Evolutionary conservation across 2,329 filamentous ascomycete species (phyloP).

Genomic region (Ophiostoma piceae): DNA sequence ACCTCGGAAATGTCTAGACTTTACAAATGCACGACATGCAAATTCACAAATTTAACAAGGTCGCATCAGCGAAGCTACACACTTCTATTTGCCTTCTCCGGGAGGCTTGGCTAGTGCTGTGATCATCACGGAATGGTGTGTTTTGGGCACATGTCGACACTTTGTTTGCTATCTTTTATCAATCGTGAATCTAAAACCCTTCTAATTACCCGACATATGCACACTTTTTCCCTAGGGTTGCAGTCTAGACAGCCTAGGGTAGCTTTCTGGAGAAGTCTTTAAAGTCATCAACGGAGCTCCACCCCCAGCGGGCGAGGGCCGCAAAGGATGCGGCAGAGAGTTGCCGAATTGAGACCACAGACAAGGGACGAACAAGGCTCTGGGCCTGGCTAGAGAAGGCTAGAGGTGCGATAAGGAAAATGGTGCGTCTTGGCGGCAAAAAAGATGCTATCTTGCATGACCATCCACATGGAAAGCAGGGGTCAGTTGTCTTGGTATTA

Average conservation of each 20-base stretch:
- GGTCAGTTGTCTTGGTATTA: neutral
- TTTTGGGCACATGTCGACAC: neutral
- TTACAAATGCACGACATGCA: neutral
- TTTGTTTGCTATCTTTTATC: neutral
- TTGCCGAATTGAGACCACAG: slow-evolving; percentile 1
- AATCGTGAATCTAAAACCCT: neutral
- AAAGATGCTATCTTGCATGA: slow-evolving; percentile 4
- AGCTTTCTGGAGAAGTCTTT: neutral
- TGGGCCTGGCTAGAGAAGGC: neutral
- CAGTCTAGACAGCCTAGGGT: neutral
- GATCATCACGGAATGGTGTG: neutral
- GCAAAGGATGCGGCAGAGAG: slow-evolving; percentile 10
- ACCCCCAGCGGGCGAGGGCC: neutral
- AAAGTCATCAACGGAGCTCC: neutral
- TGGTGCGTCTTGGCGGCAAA: slow-evolving; percentile 4
- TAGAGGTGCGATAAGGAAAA: slow-evolving; percentile 2
- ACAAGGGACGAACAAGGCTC: slow-evolving; percentile 1
- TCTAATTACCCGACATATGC: neutral
- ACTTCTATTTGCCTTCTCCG: neutral
- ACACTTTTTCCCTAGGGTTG: neutral
- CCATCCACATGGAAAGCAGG: slow-evolving; percentile 3
- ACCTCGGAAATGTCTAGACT: too few species aligned
- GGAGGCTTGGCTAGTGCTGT: neutral
- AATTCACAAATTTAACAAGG: neutral
- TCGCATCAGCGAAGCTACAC: neutral